phyloP scores from a whole-genome alignment of 1,139 yeast species.

The Geotrichum macrosporum region DNA sequence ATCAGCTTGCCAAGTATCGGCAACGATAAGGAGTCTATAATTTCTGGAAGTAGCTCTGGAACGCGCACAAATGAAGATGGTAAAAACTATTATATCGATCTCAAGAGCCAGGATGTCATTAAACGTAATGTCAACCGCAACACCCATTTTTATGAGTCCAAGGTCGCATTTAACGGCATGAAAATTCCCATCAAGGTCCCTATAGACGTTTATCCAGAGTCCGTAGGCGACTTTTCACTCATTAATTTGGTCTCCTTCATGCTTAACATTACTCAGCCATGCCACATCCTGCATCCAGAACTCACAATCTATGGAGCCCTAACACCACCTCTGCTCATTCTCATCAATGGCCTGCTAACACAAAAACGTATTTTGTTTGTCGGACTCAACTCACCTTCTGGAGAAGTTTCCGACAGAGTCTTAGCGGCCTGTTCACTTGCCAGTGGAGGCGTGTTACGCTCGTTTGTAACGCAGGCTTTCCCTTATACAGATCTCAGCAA shows the following conservation, averaged over 20 bases:
- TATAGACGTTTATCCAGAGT: slow-evolving; percentile 36
- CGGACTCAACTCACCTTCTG: slow-evolving; percentile 54
- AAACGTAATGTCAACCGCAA: slow-evolving; percentile 30
- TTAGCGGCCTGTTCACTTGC: slow-evolving; percentile 52
- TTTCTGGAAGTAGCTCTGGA: slow-evolving; percentile 3
- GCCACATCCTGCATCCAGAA: slow-evolving; percentile 36
- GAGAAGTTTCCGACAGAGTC: slow-evolving; percentile 53
- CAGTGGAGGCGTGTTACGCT: slow-evolving; percentile 55
- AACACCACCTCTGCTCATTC: slow-evolving; percentile 55
- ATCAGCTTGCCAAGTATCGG: slow-evolving; percentile 3
- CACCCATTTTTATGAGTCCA: slow-evolving; percentile 37
- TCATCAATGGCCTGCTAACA: slow-evolving; percentile 55
- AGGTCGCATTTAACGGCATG: slow-evolving; percentile 33
- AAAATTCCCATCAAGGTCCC: slow-evolving; percentile 34
- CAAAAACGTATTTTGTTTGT: slow-evolving; percentile 54
- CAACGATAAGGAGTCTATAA: slow-evolving; percentile 16
- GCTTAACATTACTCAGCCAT: slow-evolving; percentile 26
- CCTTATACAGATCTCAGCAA: slow-evolving; percentile 62
- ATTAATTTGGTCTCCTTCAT: slow-evolving; percentile 30
- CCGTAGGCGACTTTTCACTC: slow-evolving; percentile 36
- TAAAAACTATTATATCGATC: slow-evolving; percentile 32
- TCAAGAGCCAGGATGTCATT: slow-evolving; percentile 30
- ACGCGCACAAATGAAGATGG: slow-evolving; percentile 16
- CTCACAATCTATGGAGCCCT: slow-evolving; percentile 50
- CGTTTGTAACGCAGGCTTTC: slow-evolving; percentile 47